Evolutionary conservation across 1,284 basidiomycete species (phyloP).

Genomic region (Austropuccinia psidii): DNA sequence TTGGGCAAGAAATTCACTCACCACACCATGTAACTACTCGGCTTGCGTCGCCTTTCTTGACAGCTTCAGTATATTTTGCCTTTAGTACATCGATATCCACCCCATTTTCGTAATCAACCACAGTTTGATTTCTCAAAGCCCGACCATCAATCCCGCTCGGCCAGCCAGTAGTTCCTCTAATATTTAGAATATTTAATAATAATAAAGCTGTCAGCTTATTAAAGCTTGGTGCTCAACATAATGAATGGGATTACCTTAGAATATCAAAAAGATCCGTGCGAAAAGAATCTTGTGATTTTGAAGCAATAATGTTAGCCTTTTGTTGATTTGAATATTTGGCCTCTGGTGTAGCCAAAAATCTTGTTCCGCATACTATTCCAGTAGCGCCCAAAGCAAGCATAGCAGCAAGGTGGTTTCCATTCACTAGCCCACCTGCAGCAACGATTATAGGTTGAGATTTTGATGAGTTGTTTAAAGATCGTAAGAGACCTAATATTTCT

Average conservation of each 20-base stretch:
- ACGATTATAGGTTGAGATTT: slow-evolving; percentile 55
- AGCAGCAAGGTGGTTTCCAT: slow-evolving; percentile 33
- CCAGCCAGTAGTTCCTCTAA: slow-evolving; percentile 17
- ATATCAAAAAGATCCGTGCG: slow-evolving; percentile 29
- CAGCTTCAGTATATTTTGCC: slow-evolving; percentile 52
- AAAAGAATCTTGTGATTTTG: not conserved
- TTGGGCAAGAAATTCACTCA: slow-evolving; percentile 57
- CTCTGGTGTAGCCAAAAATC: slow-evolving; percentile 33
- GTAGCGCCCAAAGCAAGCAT: slow-evolving; percentile 35
- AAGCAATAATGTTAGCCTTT: slow-evolving; percentile 22
- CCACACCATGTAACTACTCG: slow-evolving; percentile 64
- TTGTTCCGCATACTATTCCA: slow-evolving; percentile 36
- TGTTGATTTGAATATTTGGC: slow-evolving; percentile 12
- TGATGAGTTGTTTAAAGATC: slow-evolving; percentile 40
- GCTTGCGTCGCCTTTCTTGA: slow-evolving; percentile 51
- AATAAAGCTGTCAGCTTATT: not conserved
- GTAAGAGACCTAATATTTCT: slow-evolving; percentile 54
- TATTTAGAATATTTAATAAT: not conserved
- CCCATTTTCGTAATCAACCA: slow-evolving; percentile 57
- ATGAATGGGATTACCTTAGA: no score
- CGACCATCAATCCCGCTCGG: slow-evolving; percentile 44
- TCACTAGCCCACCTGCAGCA: slow-evolving; percentile 54
- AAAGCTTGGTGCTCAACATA: no score
- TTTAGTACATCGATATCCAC: slow-evolving; percentile 52
- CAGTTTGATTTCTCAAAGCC: slow-evolving; percentile 56